Conservation (phyloP, 768 basidiomycete genomes). For the Hypholoma fasciculare region DNA sequence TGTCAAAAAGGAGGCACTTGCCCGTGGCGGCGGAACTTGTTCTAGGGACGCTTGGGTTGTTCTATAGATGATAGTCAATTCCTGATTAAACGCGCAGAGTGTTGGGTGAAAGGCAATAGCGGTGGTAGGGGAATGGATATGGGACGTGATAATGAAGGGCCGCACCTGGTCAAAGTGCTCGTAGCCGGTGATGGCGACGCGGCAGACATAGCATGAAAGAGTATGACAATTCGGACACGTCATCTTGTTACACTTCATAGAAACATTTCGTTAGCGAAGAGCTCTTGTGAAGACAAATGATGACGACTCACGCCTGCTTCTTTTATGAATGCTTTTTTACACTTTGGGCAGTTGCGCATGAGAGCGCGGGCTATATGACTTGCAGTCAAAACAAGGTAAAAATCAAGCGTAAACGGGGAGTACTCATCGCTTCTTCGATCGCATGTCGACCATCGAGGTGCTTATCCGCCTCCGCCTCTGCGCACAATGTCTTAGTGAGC, state of each 20-base stretch:
- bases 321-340: not conserved
- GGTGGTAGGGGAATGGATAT: not conserved
- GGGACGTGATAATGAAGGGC: not conserved
- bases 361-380: not conserved
- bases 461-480: constrained; percentile 77
- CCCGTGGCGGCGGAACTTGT: not conserved
- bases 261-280: not conserved
- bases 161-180: not conserved
- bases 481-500: not conserved
- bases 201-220: not conserved
- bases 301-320: not conserved
- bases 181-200: not conserved
- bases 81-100: not conserved
- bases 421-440: constrained; percentile 94
- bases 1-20: not conserved
- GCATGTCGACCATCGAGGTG: constrained; percentile 73
- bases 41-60: not conserved
- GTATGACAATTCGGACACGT: not conserved
- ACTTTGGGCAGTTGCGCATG: not conserved
- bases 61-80: not conserved
- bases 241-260: not conserved
- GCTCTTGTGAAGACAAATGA: not conserved
- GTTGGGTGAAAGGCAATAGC: not conserved
- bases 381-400: not conserved
- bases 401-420: constrained; percentile 13